Base-by-base conservation (phyloP, 176 grass and related monocot species). In the Carex cristatella region DNA sequence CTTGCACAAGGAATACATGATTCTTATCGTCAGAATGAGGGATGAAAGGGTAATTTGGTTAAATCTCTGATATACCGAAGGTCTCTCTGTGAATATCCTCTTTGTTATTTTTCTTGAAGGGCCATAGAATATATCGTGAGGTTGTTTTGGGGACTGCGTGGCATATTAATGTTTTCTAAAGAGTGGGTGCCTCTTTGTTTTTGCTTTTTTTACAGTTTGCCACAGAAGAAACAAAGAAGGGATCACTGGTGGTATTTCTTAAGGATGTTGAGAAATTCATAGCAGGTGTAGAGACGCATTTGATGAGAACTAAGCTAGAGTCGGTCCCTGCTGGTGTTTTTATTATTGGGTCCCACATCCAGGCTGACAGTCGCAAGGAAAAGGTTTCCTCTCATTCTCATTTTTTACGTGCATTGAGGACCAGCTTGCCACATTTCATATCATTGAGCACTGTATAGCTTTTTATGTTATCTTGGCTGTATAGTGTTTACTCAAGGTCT, bases 261-360 rank as follows among this genome's bases (percentile, higher is more conserved):
- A 98, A 93, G 71, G 95, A 98, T 13, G 85, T 90, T 79, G 95
- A 98, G 31, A 98, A 93, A 88, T 90, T 83, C 64, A 90, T 93
- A 32, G 86, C 89, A 88, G 86, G 89, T 86, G 84, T 60, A 63
- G 94, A 95, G 63, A 85, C 87, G 28, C 94, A 95, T 46, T 81
- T 84, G 85, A 91, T 98, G 69, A 95, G 92, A 85, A 81, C 65
- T 86, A 98, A 95, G 85, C 84, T 98, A 11, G 91, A 98, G 73
- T 83, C 0, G 73, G 80, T 93, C 69, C 90, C 93, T 85, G 80
- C 83, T 82, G 95, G 95, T 79, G 65, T 92, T 90, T 89, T 98
- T 92, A 81, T 98, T 84, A 83, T 98, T 86, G 91, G 91, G 79
- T 93, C 95, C 42, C 93, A 95, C 89, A 92, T 60, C 69, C 95